Conservation (phyloP, 495 filamentous ascomycete species). For the Podospora sp. region DNA sequence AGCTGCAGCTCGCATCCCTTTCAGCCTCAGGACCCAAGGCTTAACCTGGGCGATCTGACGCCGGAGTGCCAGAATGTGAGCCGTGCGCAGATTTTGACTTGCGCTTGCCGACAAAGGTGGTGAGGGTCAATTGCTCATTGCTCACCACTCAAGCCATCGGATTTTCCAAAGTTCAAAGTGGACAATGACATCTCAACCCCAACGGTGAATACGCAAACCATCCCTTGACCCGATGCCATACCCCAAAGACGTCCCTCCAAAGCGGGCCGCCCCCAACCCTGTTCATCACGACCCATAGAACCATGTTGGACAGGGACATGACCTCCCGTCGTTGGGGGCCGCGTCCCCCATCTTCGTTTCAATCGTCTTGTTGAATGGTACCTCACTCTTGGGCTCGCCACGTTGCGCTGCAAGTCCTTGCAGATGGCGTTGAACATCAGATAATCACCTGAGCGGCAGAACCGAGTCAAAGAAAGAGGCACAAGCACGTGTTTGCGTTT, state of each 20-base stretch:
- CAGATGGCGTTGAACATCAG: background rate
- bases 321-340: background rate
- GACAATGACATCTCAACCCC: too few relatives aligned
- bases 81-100: background rate
- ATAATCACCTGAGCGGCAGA: background rate
- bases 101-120: background rate
- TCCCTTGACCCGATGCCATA: background rate
- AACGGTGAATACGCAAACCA: background rate
- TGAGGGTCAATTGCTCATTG: background rate
- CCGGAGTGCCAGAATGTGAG: constrained; percentile 1
- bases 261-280: background rate
- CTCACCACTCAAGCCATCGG: too few relatives aligned
- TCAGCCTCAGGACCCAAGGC: constrained; percentile 9
- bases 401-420: background rate
- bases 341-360: background rate
- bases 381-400: background rate
- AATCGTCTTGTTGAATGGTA: background rate
- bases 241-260: background rate
- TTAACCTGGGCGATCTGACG: background rate
- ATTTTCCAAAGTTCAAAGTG: too few relatives aligned
- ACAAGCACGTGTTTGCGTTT: constrained; percentile 1
- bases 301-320: too few relatives aligned
- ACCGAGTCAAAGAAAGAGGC: constrained; percentile 1
- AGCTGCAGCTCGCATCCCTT: constrained; percentile 7
- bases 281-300: too few relatives aligned